Evolutionary conservation across 495 filamentous ascomycete genomes (phyloP).

Genomic region (Neurospora sp.): DNA sequence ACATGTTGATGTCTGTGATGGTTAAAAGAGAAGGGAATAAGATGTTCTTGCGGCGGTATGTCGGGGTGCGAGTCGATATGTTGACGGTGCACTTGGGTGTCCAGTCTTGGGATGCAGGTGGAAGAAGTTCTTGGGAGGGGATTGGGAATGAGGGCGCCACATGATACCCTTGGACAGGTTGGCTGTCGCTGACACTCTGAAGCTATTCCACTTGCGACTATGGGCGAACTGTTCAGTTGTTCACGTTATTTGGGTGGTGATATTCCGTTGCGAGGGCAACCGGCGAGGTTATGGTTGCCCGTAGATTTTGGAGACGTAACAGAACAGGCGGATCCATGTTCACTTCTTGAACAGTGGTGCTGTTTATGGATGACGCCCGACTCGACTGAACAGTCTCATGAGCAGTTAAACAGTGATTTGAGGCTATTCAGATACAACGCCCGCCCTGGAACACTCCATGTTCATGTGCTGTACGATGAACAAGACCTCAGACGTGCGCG

Average conservation of each 20-base stretch:
- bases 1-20: not conserved
- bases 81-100: not conserved
- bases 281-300: not conserved
- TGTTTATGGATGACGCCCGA: not conserved
- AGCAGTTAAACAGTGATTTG: not conserved
- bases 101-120: not conserved
- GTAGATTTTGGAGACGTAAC: not conserved
- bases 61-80: not conserved
- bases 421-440: not conserved
- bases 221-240: not conserved
- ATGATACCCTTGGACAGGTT: not conserved
- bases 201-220: not conserved
- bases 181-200: not conserved
- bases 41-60: not conserved
- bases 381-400: not conserved
- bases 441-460: not conserved
- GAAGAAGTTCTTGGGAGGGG: not conserved
- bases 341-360: not conserved
- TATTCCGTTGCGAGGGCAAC: not conserved
- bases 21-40: not conserved
- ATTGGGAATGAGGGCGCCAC: not conserved
- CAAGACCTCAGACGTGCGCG: too few relatives aligned
- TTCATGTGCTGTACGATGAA: not conserved
- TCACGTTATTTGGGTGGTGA: not conserved
- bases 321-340: too few relatives aligned